Evolutionary conservation across 75 land plant genomes (phyloP).

Genomic region (Pinus tabuliformis): DNA sequence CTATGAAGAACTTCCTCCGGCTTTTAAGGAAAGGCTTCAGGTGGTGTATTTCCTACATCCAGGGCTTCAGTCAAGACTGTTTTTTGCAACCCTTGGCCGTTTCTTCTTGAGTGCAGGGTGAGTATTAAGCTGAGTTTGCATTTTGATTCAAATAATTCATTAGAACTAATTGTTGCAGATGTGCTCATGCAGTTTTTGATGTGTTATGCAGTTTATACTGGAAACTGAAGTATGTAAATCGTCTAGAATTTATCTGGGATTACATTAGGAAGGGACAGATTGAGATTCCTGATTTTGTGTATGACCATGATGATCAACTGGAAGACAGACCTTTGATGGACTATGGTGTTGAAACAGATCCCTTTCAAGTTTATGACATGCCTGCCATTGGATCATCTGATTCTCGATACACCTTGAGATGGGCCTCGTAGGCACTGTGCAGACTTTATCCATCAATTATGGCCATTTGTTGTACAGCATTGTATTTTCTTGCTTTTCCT

Average conservation of each 20-base stretch:
- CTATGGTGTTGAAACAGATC: slow-evolving; percentile 61
- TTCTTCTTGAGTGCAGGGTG: slow-evolving; percentile 42
- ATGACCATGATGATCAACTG: slow-evolving; percentile 65
- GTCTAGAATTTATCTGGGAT: slow-evolving; percentile 67
- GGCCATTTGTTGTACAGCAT: too few relatives aligned
- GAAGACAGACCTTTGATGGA: slow-evolving; percentile 69
- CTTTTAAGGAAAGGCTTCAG: slow-evolving; percentile 42
- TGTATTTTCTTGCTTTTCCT: too few relatives aligned
- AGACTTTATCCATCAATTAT: too few relatives aligned
- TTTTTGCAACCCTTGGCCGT: slow-evolving; percentile 74
- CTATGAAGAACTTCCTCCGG: slow-evolving; percentile 52
- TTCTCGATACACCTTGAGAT: slow-evolving; percentile 11
- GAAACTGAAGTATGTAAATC: slow-evolving; percentile 55
- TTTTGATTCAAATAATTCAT: too few relatives aligned
- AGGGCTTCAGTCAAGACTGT: slow-evolving; percentile 62
- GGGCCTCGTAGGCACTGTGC: not conserved
- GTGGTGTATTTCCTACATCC: slow-evolving; percentile 79
- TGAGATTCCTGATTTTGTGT: slow-evolving; percentile 66
- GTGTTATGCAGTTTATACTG: slow-evolving; percentile 27
- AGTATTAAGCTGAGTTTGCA: too few relatives aligned
- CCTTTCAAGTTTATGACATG: slow-evolving; percentile 30
- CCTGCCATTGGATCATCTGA: slow-evolving; percentile 27
- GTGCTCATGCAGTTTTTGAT: too few relatives aligned
- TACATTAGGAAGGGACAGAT: slow-evolving; percentile 56
- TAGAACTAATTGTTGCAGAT: too few relatives aligned